Evolutionary conservation across 495 filamentous ascomycete genomes (phyloP), one percentile per base, ranked within the genome.

Genomic region (Trichodelitschia bisporula): DNA sequence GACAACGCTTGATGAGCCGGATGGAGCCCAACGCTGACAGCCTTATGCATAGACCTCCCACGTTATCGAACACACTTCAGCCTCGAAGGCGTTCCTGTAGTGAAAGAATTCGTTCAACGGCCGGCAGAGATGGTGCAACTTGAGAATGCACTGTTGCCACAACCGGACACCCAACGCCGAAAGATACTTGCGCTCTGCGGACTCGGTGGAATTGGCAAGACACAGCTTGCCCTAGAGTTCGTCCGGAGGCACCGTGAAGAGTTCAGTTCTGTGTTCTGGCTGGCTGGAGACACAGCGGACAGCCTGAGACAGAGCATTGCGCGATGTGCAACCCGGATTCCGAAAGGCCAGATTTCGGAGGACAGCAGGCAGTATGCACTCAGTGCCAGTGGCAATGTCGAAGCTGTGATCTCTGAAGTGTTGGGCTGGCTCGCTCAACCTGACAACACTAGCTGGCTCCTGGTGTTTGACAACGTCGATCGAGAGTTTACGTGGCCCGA

Each of bases 221-320:
- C 30, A 25, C 21, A 25, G 21, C 30, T 41, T 11, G 39, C 39
- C 16, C 23, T 39, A n/a, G 36, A 25, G 19, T 41, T 34, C 20
- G 29, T 23, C n/a, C 26, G 19, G 14, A 4, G 3, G 3, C 36
- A 41, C 29, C 33, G 28, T 18, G 31, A 31, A 3, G 15, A 35
- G 12, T 41, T 31, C 19, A 26, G 31, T 12, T 35, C 36, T 13
- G 26, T 41, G 18, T 28, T 41, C 28, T 41, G 36, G 39, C 19
- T 41, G 14, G 35, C 38, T 24, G 34, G 38, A 14, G 29, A 41
- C 26, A 38, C 50, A 26, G 37, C 41, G 37, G 36, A 37, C 26
- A 44, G 49, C 26, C 25, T 55, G 12, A 46, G 44, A 32, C 48
- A 51, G 36, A 48, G 50, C 34, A 50, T 43, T 36, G 15, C 27